Conservation (phyloP, 805 yeast species). For the Kodamaea leandrae region DNA sequence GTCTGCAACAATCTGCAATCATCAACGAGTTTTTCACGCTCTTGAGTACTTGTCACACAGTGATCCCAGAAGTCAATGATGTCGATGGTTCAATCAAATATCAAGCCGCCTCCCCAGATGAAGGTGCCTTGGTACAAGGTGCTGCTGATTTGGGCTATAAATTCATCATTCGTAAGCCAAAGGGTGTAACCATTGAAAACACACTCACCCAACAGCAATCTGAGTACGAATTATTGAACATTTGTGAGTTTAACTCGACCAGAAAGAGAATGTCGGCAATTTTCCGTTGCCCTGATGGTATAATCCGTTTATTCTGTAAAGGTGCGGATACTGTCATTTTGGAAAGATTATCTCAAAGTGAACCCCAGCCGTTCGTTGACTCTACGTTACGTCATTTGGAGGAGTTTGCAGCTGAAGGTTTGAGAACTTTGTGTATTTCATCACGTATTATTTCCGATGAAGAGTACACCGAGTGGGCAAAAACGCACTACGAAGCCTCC, state of each 20-base stretch:
- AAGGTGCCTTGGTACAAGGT: constrained; percentile 97
- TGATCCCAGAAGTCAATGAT: constrained; percentile 80
- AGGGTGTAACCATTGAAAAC: constrained; percentile 63
- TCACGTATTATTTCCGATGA: constrained; percentile 72
- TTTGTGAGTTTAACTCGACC: constrained; percentile 96
- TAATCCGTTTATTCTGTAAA: constrained; percentile 82
- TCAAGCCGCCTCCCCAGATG: constrained; percentile 99
- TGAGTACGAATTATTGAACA: constrained; percentile 73
- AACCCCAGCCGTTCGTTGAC: constrained; percentile 71
- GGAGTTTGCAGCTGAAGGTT: constrained; percentile 94
- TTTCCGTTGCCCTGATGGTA: constrained; percentile 91
- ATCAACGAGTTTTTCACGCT: constrained; percentile 78
- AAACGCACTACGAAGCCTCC: constrained; percentile 70
- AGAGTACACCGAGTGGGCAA: constrained; percentile 74
- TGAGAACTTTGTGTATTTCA: constrained; percentile 92
- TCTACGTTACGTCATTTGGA: constrained; percentile 85
- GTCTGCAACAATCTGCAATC: constrained; percentile 43
- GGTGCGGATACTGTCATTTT: constrained; percentile 97
- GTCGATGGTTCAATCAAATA: constrained; percentile 68
- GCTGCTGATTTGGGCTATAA: constrained; percentile 86
- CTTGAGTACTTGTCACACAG: constrained; percentile 94
- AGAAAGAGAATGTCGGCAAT: constrained; percentile 97
- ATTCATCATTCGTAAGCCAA: constrained; percentile 83
- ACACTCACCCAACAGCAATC: constrained; percentile 49
- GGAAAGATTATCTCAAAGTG: constrained; percentile 67